Percentiles rank a stretch among this genome's conserved stretches.
Evolutionary conservation across 73 alveolate genomes (phyloP).

Genomic region (Effrenium voratum): DNA sequence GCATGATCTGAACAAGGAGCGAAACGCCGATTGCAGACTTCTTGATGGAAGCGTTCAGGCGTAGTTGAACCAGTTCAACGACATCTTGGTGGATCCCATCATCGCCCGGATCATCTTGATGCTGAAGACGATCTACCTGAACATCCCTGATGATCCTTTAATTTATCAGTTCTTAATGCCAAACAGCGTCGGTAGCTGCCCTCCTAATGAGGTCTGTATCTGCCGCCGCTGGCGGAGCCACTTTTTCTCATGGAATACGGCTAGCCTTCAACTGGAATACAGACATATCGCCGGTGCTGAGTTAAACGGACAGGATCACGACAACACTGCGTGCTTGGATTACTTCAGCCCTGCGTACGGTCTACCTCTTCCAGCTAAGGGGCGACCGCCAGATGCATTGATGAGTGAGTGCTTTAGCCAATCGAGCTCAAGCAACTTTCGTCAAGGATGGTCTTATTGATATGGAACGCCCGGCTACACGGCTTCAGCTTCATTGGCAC

Average conservation of each 20-base stretch:
- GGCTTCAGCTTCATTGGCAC: neutral
- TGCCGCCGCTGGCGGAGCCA: neutral
- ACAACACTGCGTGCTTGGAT: neutral
- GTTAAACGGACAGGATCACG: neutral
- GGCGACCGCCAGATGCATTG: neutral
- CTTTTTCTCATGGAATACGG: neutral
- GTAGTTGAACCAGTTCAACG: too few species aligned
- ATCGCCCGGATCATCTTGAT: too few species aligned
- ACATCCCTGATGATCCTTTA: neutral
- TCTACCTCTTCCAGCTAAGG: neutral
- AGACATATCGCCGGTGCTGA: neutral
- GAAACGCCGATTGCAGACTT: too few species aligned
- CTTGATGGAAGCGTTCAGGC: too few species aligned
- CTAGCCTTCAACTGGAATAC: too few species aligned
- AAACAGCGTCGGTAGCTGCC: neutral
- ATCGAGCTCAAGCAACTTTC: neutral
- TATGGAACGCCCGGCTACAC: neutral
- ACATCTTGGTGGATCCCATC: too few species aligned
- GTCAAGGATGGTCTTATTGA: neutral
- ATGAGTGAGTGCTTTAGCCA: neutral
- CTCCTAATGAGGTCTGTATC: neutral
- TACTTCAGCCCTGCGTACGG: neutral
- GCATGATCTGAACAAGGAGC: too few species aligned
- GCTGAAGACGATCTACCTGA: neutral
- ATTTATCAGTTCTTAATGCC: neutral